phyloP scores from a whole-genome alignment of 768 basidiomycete genomes.

The Termitomyces bulborhizus region DNA sequence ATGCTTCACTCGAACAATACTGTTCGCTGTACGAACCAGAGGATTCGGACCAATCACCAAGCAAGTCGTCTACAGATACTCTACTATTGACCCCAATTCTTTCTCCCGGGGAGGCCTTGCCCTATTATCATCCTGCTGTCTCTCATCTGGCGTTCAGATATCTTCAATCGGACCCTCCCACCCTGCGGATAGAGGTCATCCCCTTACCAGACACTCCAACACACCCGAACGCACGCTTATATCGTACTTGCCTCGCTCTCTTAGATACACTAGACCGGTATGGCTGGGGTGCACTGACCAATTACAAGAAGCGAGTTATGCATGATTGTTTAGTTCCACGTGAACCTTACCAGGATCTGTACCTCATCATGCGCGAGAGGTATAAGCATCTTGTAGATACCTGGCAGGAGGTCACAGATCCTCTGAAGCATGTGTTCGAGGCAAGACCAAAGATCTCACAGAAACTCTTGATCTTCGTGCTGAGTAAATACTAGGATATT shows the following conservation, averaged over 20 bases:
- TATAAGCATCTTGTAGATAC: conserved; percentile 69
- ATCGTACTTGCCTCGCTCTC: conserved; percentile 75
- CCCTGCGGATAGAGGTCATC: conserved; percentile 52
- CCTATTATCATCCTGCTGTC: conserved; percentile 89
- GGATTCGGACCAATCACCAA: background rate
- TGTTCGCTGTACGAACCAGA: conserved; percentile 61
- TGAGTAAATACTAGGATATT: conserved; percentile 60
- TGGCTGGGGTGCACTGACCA: conserved; percentile 75
- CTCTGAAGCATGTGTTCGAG: conserved; percentile 88
- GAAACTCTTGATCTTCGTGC: background rate
- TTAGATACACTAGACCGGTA: conserved; percentile 84
- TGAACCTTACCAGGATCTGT: conserved; percentile 85
- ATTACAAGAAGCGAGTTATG: conserved; percentile 80
- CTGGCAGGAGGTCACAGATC: conserved; percentile 83
- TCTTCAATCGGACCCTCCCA: conserved; percentile 26
- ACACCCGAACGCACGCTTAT: conserved; percentile 58
- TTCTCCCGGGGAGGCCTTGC: conserved; percentile 40
- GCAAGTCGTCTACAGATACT: conserved; percentile 7
- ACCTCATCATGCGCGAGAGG: conserved; percentile 79
- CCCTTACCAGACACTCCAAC: conserved; percentile 44
- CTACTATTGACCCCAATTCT: conserved; percentile 60
- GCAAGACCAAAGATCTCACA: conserved; percentile 26
- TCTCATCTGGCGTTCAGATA: conserved; percentile 79
- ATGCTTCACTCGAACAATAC: conserved; percentile 66
- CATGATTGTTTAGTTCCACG: conserved; percentile 79